Evolutionary conservation across 1,284 basidiomycete genomes (phyloP).

Genomic region (Stygiomarasmius scandens): DNA sequence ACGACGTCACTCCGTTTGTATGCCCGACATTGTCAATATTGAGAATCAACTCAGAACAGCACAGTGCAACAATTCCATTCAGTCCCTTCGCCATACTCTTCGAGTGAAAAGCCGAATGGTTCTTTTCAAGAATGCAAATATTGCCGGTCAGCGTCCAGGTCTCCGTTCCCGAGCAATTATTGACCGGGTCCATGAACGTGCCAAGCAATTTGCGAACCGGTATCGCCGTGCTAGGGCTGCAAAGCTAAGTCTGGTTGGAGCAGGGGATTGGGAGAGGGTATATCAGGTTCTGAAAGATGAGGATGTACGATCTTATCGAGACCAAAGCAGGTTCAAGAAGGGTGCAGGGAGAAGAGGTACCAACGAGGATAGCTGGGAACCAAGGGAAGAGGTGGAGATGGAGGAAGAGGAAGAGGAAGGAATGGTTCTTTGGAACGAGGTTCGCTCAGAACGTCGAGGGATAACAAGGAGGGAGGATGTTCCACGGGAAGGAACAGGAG

Average conservation of each 20-base stretch:
- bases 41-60: background rate
- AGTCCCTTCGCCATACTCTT: background rate
- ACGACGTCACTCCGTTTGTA: background rate
- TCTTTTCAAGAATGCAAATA: background rate
- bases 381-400: background rate
- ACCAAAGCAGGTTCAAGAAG: background rate
- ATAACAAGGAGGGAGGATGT: background rate
- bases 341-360: background rate
- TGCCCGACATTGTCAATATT: background rate
- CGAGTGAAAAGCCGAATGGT: background rate
- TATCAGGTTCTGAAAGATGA: background rate
- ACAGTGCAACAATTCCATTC: background rate
- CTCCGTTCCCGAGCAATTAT: background rate
- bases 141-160: background rate
- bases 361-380: slow-evolving; percentile 2
- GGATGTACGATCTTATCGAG: background rate
- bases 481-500: background rate
- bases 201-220: background rate
- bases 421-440: background rate
- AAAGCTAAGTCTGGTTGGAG: background rate
- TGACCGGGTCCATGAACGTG: background rate
- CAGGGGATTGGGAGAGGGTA: background rate
- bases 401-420: background rate
- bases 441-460: background rate
- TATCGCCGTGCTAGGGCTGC: background rate